Base-by-base conservation (phyloP, 2,329 filamentous ascomycete species). In the Aspergillus sp. region DNA sequence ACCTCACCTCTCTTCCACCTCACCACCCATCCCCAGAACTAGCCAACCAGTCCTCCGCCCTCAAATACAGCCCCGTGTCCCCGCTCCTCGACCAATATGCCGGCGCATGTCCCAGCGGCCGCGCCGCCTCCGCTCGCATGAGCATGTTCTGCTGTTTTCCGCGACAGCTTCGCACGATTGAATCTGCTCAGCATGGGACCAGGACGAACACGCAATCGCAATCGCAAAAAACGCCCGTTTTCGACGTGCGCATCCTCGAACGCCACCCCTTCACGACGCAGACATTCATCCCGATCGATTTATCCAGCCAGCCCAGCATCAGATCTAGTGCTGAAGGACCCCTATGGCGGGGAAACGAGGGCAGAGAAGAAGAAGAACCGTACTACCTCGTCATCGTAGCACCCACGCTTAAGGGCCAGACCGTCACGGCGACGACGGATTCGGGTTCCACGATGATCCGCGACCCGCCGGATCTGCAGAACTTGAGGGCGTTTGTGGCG, bases 251-350 rank as follows among this genome's bases (percentile, higher is more conserved):
- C 20, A 85, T 96, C 58, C 85, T 98, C 31, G 95, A 99, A 75
- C 84, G 95, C 45, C 95, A 99, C 76, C 94, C 95, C 0, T 98
- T 88, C 77, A 98, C 95, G 1, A 91, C 91, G 1, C 95, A 99
- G 79, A 96, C 92, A 0, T 98, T 99, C 75, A 84, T 91, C 49
- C 95, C 95, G 0, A 80, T 97, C 54, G 85, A 85, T 39, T 68
- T 87, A 29, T 80, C 69, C 12, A 67, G 66, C 22, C 64, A 72
- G 55, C 57, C 61, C 1, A 60, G 63, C 49, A 67, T 67, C 6
- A 68, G 64, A 16, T 6, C 36, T 6, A 16, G 36, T 7, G 14
- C 14, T 6, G 16, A n/a, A 7, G 36, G 36, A 16, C 26, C 26
- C 6, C 26, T 29, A 9, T 29, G 26, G 26, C 26, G 26, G 26